Base-by-base conservation (phyloP, 805 yeast species). In the Blastobotrys chiropterorum region DNA sequence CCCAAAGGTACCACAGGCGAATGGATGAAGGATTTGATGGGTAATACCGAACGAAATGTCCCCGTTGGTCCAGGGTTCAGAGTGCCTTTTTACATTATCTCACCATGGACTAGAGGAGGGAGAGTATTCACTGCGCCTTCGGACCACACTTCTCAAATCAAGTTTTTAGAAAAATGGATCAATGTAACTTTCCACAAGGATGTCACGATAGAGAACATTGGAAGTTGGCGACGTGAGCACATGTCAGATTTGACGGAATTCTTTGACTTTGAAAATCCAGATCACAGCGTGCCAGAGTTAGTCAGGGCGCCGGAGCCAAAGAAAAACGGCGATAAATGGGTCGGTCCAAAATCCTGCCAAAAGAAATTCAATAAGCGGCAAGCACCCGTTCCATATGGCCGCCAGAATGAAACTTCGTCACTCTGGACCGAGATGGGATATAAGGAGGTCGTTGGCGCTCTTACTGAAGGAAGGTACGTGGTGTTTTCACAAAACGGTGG, bases 81-180 rank as follows among this genome's bases (percentile, higher is more conserved):
- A 45, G 60, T 59, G 39, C 61, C 62, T 3, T 54, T 59, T 44
- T 49, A 47, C 34, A 56, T 53, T 7, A 44, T 59, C 19, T 60
- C 63, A 14, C 63, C 63, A 13, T 60, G 59, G 57, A 53, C 62
- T n/a, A 55, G 60, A 16, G 63, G 63, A 34, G 62, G 62, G 2
- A 4, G 50, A 15, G 63, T 60, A 6, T 60, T 52, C 50, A 54
- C 61, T 22, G 61, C 53, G 44, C 62, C 63, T 13, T 30, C 58
- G 13, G 63, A 60, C 47, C 63, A 60, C 51, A 56, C 48, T 38
- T 60, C 63, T 15, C 62, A 59, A 49, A 52, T 60, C 13, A 38
- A 57, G 48, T 60, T 60, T 48, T 30, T 59, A 19, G 63, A 60
- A 47, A 21, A 56, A 44, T 60, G 63, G 63, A 57, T 52, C 19